These are phyloP conservation scores for Penicillium corylophilum DNA, from an alignment of 2,329 filamentous ascomycete species.

Conservation along the genomic window DNA sequence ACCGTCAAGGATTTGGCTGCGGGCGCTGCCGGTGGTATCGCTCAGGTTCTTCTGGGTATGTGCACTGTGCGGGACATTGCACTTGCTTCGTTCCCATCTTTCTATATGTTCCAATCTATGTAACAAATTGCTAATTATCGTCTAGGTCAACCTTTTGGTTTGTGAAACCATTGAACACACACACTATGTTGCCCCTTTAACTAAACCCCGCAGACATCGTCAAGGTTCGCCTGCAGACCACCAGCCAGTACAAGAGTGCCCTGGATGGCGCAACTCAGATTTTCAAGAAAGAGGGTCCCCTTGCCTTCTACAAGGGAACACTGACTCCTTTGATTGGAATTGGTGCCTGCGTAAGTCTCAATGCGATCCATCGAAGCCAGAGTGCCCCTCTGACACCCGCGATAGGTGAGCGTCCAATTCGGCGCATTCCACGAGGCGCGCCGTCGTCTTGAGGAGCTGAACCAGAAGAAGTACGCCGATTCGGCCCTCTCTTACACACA, in stretches of 20 bases:
- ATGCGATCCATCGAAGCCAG: background rate
- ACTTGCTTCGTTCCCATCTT: background rate
- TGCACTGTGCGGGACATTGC: conserved; percentile 22
- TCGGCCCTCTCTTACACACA: conserved; percentile 70
- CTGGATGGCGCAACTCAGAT: conserved; percentile 79
- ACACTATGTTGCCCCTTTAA: conserved; percentile 9
- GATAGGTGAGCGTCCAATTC: conserved; percentile 83
- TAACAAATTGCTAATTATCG: conserved; percentile 26
- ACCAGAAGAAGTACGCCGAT: conserved; percentile 51
- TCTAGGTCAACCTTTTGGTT: conserved; percentile 66
- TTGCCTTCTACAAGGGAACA: conserved; percentile 98
- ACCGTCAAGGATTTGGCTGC: conserved; percentile 87
- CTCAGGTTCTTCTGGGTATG: conserved; percentile 89
- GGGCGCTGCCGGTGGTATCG: conserved; percentile 86
- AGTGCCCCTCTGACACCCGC: background rate
- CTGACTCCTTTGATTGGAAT: conserved; percentile 93
- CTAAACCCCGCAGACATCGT: conserved; percentile 69
- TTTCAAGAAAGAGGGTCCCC: conserved; percentile 79
- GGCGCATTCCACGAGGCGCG: conserved; percentile 93
- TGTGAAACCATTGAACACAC: conserved; percentile 22
- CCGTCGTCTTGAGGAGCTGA: conserved; percentile 76
- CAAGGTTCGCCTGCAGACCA: conserved; percentile 95
- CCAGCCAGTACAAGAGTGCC: conserved; percentile 75
- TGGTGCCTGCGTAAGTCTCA: conserved; percentile 74
- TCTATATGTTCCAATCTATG: background rate